phyloP scores from a whole-genome alignment of 345 rosid genomes.

The Eucalyptus pauciflora region DNA sequence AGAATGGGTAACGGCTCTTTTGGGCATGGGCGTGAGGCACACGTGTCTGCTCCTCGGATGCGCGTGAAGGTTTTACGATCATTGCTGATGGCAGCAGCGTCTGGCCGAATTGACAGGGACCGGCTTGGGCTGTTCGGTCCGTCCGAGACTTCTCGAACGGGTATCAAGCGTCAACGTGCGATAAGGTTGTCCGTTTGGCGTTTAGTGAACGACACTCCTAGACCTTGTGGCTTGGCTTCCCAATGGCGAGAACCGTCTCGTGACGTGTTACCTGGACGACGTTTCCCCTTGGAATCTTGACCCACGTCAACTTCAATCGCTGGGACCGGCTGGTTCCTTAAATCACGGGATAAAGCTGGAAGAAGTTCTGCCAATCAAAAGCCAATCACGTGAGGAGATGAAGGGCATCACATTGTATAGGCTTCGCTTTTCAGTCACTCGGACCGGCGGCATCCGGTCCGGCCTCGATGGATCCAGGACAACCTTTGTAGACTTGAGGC shows the following conservation, averaged over 20 bases:
- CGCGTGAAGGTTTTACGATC: background rate
- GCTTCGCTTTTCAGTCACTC: background rate
- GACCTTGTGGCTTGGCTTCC: background rate
- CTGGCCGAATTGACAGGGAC: background rate
- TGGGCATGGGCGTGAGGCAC: background rate
- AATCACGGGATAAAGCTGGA: background rate
- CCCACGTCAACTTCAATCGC: background rate
- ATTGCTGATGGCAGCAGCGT: background rate
- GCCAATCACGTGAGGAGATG: background rate
- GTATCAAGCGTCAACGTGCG: background rate
- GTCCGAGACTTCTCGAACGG: background rate
- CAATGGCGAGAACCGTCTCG: background rate
- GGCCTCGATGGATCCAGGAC: background rate
- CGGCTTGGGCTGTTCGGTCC: background rate
- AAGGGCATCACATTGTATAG: background rate
- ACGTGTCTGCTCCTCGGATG: background rate
- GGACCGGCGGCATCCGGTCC: background rate
- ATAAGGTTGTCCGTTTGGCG: background rate
- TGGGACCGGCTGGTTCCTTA: background rate
- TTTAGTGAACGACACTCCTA: background rate
- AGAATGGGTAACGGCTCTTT: background rate
- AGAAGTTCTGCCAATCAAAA: background rate
- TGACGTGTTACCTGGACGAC: background rate
- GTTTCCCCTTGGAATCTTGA: background rate
- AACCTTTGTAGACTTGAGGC: background rate